phyloP scores from a whole-genome alignment of 2,329 filamentous ascomycete genomes.

The Domatiomyces globalis region DNA sequence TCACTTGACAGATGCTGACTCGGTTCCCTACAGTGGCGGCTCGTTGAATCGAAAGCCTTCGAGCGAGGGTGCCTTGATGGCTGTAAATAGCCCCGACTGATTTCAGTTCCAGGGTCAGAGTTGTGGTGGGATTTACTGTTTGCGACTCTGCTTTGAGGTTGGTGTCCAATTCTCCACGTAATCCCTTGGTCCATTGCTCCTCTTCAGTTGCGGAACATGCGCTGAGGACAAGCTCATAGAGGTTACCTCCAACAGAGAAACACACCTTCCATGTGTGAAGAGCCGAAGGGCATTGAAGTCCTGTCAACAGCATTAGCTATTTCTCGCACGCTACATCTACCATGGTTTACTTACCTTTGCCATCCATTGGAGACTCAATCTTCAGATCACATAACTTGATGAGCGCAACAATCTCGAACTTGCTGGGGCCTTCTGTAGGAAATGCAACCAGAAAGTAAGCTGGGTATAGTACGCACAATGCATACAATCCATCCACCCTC shows the following conservation, averaged over 20 bases:
- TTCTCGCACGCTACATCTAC: neutral
- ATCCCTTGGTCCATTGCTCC: slow-evolving; percentile 59
- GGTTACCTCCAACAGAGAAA: slow-evolving; percentile 61
- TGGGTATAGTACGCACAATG: slow-evolving; percentile 73
- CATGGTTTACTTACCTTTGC: slow-evolving; percentile 44
- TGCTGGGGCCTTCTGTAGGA: slow-evolving; percentile 47
- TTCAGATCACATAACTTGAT: slow-evolving; percentile 52
- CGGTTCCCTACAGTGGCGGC: slow-evolving; percentile 60
- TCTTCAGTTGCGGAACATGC: slow-evolving; percentile 74
- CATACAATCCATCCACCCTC: slow-evolving; percentile 60
- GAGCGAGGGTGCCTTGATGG: slow-evolving; percentile 42
- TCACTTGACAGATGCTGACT: slow-evolving; percentile 56
- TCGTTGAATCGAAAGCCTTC: slow-evolving; percentile 58
- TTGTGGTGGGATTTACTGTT: slow-evolving; percentile 39
- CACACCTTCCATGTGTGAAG: slow-evolving; percentile 84
- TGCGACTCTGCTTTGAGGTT: slow-evolving; percentile 2
- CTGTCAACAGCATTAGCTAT: slow-evolving; percentile 35
- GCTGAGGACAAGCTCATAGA: slow-evolving; percentile 76
- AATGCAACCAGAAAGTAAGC: slow-evolving; percentile 65
- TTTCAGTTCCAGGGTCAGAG: slow-evolving; percentile 55
- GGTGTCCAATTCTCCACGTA: slow-evolving; percentile 35
- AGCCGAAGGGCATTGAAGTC: slow-evolving; percentile 72
- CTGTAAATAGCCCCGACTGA: slow-evolving; percentile 63
- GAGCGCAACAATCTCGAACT: slow-evolving; percentile 61
- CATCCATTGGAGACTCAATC: slow-evolving; percentile 61